These are phyloP conservation scores for Vitis hybrid DNA, from an alignment of 177 flowering plant genomes.

Conservation along the genomic window DNA sequence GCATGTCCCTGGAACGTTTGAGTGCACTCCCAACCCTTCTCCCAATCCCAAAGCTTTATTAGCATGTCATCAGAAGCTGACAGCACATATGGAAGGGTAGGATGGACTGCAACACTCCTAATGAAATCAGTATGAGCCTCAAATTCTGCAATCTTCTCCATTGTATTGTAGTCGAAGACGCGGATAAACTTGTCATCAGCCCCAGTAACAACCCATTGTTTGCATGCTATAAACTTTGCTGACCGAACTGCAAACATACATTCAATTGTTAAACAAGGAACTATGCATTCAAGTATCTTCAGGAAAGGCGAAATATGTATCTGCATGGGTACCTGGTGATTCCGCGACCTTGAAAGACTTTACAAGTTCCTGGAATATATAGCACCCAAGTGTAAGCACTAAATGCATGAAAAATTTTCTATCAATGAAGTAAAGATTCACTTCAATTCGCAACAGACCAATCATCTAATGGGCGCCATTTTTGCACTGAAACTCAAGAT, in stretches of 20 bases:
- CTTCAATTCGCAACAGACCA: too few species aligned
- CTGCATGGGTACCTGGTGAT: slow-evolving; percentile 1
- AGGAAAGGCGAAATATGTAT: neutral
- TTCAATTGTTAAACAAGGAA: neutral
- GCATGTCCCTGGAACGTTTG: slow-evolving; percentile 11
- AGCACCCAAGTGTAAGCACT: too few species aligned
- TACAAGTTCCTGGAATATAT: neutral
- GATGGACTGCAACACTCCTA: slow-evolving; percentile 14
- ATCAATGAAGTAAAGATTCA: too few species aligned
- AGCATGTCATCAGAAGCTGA: slow-evolving; percentile 13
- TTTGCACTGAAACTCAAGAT: too few species aligned
- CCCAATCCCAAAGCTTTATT: slow-evolving; percentile 20
- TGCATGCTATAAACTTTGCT: slow-evolving; percentile 7
- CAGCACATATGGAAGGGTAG: slow-evolving; percentile 7
- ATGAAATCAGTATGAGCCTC: slow-evolving; percentile 14
- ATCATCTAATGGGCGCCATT: too few species aligned
- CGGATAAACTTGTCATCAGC: slow-evolving; percentile 10
- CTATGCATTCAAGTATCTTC: too few species aligned
- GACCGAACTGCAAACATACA: slow-evolving; percentile 11
- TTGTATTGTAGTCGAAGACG: slow-evolving; percentile 7
- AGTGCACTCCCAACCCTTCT: slow-evolving; percentile 12
- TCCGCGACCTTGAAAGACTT: slow-evolving; percentile 7
- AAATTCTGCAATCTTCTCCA: slow-evolving; percentile 13
- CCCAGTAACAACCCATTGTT: slow-evolving; percentile 14
- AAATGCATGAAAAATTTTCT: too few species aligned